Base-by-base conservation (phyloP, 306 rosid species). In the Castanospermum australe region DNA sequence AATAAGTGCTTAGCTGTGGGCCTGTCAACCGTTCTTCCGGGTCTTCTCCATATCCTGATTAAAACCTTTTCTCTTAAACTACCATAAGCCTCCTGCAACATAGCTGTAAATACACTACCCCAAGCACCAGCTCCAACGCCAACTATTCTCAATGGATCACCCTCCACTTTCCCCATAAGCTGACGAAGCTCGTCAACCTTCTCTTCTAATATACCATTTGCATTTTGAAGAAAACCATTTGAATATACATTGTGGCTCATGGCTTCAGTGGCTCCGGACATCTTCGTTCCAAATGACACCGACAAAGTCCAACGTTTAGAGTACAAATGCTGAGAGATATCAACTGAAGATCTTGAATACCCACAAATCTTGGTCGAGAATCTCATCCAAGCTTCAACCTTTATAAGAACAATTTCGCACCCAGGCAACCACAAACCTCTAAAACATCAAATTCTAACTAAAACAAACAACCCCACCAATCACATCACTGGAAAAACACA, bases 81-180 rank as follows among this genome's bases (percentile, higher is more conserved):
- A 67, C 97, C 97, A 76, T 92, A 94, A 75, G 86, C 84, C 14
- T 94, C 97, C 44, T 92, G 98, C 82, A 94, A 74, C 97, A 92
- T 88, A 73, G 97, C 94, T 39, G 80, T 85, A 80, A 94, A 94
- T 7, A 94, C 98, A 75, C 98, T 92, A 36, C 98, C 98, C 98
- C 98, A 94, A 75, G 98, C 98, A 65, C 98, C 98, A 18, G 97
- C 98, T 51, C 98, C 98, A 2, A 92, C 92, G 48, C 97, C 92
- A 71, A 92, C 98, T 64, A 94, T 94, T 86, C 90, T 83, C 55
- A 94, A 78, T 0, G 98, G 98, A 87, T 92, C 98, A 75, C 89
- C 94, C 41, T 94, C 91, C 6, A 85, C 85, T 89, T 94, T 94
- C 8, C 93, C 95, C 80, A 92, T 63, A 14, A 87, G 73, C 39